A percentile compares a stretch with the other conserved stretches of the same genome.
Evolutionary conservation across 2,329 filamentous ascomycete species (phyloP).

Genomic region (Colletotrichum filicis): DNA sequence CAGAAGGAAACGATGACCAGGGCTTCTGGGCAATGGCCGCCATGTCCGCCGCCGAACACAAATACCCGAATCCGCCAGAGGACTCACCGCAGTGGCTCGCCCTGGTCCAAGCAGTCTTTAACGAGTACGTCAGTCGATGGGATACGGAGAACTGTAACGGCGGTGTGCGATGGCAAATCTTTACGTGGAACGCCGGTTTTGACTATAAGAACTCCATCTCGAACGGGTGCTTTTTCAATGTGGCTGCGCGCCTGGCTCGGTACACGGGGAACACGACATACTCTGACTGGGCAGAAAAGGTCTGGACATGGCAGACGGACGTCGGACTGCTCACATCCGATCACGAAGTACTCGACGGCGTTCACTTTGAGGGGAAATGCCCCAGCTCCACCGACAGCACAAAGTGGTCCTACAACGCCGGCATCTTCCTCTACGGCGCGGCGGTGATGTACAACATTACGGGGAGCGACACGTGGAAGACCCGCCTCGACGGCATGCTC

Average conservation of each 20-base stretch:
- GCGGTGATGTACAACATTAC: slow-evolving; percentile 73
- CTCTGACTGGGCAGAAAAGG: slow-evolving; percentile 76
- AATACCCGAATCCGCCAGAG: slow-evolving; percentile 74
- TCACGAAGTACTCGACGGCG: slow-evolving; percentile 65
- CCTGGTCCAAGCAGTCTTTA: slow-evolving; percentile 82
- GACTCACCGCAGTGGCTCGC: slow-evolving; percentile 79
- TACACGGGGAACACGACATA: slow-evolving; percentile 86
- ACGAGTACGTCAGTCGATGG: slow-evolving; percentile 81
- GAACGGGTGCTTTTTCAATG: slow-evolving; percentile 77
- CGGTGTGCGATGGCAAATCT: slow-evolving; percentile 88
- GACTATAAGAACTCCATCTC: slow-evolving; percentile 76
- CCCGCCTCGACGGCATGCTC: slow-evolving; percentile 68
- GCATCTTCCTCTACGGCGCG: slow-evolving; percentile 71
- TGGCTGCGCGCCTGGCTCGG: slow-evolving; percentile 76
- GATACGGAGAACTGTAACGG: slow-evolving; percentile 74
- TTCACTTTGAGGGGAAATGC: slow-evolving; percentile 61
- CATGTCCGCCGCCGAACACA: slow-evolving; percentile 81
- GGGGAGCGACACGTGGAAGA: slow-evolving; percentile 62
- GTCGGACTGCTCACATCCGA: slow-evolving; percentile 66
- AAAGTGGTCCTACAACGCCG: slow-evolving; percentile 78
- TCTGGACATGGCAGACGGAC: slow-evolving; percentile 73
- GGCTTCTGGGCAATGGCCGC: slow-evolving; percentile 87
- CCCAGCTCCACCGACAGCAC: slow-evolving; percentile 66
- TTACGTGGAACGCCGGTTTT: slow-evolving; percentile 78
- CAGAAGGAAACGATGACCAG: slow-evolving; percentile 78